These are phyloP conservation scores for Avena insularis DNA, from an alignment of 176 grass and related monocot genomes.

Conservation along the genomic window DNA sequence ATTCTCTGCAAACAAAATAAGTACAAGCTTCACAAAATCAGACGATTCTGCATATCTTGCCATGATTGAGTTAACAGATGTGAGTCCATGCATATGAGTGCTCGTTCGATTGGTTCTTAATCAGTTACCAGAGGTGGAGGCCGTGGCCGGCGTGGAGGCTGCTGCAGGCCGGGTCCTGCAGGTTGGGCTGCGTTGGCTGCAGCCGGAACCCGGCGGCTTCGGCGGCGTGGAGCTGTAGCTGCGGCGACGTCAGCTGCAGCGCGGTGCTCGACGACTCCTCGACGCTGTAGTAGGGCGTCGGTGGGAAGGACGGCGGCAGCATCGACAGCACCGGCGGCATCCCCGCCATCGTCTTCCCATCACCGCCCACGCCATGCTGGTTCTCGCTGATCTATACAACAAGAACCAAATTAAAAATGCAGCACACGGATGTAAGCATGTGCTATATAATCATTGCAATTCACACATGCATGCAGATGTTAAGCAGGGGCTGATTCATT, in stretches of 20 bases:
- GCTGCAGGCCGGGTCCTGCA: constrained; percentile 66
- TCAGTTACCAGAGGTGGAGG: constrained; percentile 79
- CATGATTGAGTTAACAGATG: background rate
- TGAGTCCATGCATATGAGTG: constrained; percentile 2
- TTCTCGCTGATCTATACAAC: constrained; percentile 51
- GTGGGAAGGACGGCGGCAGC: constrained; percentile 56
- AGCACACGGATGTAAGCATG: background rate
- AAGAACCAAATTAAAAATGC: background rate
- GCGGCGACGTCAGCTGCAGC: constrained; percentile 69
- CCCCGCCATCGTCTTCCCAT: constrained; percentile 52
- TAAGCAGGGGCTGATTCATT: background rate
- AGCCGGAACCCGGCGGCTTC: constrained; percentile 55
- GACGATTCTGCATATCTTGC: background rate
- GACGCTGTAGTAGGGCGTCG: constrained; percentile 39
- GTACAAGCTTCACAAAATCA: background rate
- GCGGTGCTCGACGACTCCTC: constrained; percentile 59
- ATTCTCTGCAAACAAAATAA: background rate
- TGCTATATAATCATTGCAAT: background rate
- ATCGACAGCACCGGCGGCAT: constrained; percentile 53
- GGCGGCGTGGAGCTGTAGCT: constrained; percentile 40
- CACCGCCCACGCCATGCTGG: constrained; percentile 40
- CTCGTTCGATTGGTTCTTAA: background rate
- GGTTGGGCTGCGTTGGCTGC: constrained; percentile 87
- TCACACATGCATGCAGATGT: background rate
- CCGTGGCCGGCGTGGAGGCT: constrained; percentile 61